These are phyloP conservation scores for Diddensiella transvaalensis DNA, from an alignment of 805 yeast species.

Conservation along the genomic window DNA sequence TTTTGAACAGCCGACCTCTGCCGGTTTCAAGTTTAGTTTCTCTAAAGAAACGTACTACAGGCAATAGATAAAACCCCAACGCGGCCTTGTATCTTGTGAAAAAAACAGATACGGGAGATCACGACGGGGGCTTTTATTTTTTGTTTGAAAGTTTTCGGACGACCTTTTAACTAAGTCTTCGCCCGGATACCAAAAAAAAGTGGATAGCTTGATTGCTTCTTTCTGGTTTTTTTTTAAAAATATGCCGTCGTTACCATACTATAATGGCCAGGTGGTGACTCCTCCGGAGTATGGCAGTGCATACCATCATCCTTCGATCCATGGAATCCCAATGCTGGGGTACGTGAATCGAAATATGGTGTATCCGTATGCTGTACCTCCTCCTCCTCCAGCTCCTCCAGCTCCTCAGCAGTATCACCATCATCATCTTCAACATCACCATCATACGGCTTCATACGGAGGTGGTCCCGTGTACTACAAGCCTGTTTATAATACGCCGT, in stretches of 20 bases:
- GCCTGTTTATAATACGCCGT: background rate
- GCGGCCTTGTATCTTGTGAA: no score
- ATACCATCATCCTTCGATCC: slow-evolving; percentile 5
- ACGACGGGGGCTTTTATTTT: background rate
- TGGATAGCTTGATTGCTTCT: background rate
- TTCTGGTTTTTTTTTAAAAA: background rate
- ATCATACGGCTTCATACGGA: background rate
- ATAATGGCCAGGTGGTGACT: slow-evolving; percentile 18
- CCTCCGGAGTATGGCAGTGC: slow-evolving; percentile 19
- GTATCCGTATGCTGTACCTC: slow-evolving; percentile 5
- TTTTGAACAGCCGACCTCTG: background rate
- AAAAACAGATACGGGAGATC: no score
- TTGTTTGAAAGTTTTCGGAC: slow-evolving; percentile 5
- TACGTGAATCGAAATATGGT: slow-evolving; percentile 2
- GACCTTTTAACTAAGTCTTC: slow-evolving; percentile 29
- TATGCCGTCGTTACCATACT: slow-evolving; percentile 15
- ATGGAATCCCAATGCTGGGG: background rate
- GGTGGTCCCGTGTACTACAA: slow-evolving; percentile 1
- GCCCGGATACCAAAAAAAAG: slow-evolving; percentile 1
- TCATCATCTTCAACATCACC: background rate
- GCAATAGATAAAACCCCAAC: no score
- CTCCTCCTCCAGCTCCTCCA: slow-evolving; percentile 3
- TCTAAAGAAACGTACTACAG: no score
- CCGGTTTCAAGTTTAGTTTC: slow-evolving; percentile 3
- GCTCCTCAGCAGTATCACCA: background rate